These are phyloP conservation scores for Patellifolia procumbens DNA, from an alignment of 179 eudicot species.

Conservation along the genomic window DNA sequence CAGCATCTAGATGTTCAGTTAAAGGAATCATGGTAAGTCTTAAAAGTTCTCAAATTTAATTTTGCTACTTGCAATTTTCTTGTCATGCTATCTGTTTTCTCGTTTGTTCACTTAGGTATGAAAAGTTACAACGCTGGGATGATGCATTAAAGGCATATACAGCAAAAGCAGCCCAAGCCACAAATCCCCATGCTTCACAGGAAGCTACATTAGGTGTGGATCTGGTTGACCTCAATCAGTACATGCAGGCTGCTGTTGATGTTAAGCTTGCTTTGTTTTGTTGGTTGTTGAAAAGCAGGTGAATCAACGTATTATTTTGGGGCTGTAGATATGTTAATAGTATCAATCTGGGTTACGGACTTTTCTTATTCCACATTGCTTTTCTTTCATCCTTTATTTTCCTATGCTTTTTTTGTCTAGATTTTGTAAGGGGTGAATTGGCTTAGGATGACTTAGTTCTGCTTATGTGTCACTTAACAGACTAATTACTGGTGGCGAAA, in stretches of 20 bases:
- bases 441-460: background rate
- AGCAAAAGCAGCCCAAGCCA: conserved; percentile 69
- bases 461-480: background rate
- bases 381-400: background rate
- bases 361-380: background rate
- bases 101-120: conserved; percentile 60
- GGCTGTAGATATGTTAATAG: background rate
- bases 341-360: background rate
- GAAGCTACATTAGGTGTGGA: conserved; percentile 92
- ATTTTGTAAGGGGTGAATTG: background rate
- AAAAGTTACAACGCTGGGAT: conserved; percentile 97
- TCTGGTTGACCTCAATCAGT: background rate
- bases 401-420: no score
- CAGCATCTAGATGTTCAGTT: conserved; percentile 84
- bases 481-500: background rate
- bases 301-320: background rate
- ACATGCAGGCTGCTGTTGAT: background rate
- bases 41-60: background rate
- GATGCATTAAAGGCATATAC: conserved; percentile 95
- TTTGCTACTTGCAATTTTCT: conserved; percentile 10
- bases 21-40: conserved; percentile 88
- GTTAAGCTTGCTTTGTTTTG: background rate
- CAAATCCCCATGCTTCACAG: conserved; percentile 67
- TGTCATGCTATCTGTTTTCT: conserved; percentile 5
- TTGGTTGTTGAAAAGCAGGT: background rate